These are phyloP conservation scores for Hypocreales sp. DNA, from an alignment of 2,329 filamentous ascomycete genomes.

Conservation along the genomic window DNA sequence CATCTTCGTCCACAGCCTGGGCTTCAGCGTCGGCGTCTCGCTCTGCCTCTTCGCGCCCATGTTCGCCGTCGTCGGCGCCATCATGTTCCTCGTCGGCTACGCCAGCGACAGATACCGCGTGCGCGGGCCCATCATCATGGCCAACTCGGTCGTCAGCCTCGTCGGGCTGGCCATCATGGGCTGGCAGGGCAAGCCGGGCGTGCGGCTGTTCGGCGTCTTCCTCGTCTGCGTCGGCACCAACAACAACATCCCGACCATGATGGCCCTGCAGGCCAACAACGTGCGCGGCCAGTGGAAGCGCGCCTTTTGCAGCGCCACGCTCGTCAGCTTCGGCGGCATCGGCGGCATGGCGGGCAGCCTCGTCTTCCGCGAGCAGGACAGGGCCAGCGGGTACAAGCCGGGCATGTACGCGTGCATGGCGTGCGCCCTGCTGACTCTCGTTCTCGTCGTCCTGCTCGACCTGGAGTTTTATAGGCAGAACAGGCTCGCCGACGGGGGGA, in stretches of 20 bases:
- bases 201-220: conserved; percentile 63
- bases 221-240: conserved; percentile 63
- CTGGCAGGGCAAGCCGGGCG: conserved; percentile 37
- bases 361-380: conserved; percentile 49
- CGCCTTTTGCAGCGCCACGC: conserved; percentile 59
- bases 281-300: conserved; percentile 82
- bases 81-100: conserved; percentile 46
- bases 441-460: conserved; percentile 26
- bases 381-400: conserved; percentile 32
- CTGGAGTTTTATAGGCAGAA: conserved; percentile 28
- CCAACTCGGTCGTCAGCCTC: conserved; percentile 50
- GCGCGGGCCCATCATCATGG: conserved; percentile 49
- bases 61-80: conserved; percentile 47
- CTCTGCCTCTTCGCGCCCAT: conserved; percentile 61
- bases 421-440: conserved; percentile 26
- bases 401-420: conserved; percentile 41
- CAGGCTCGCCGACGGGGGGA: conserved; percentile 33
- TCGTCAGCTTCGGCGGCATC: conserved; percentile 63
- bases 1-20: conserved; percentile 48
- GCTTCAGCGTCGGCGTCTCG: conserved; percentile 44
- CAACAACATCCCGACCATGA: conserved; percentile 57
- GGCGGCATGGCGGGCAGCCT: conserved; percentile 64
- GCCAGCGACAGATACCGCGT: conserved; percentile 50
- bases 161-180: conserved; percentile 61
- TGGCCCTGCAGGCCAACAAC: conserved; percentile 79